Base-by-base conservation (phyloP, 2,329 filamentous ascomycete species). In the Colletotrichum lentis region DNA sequence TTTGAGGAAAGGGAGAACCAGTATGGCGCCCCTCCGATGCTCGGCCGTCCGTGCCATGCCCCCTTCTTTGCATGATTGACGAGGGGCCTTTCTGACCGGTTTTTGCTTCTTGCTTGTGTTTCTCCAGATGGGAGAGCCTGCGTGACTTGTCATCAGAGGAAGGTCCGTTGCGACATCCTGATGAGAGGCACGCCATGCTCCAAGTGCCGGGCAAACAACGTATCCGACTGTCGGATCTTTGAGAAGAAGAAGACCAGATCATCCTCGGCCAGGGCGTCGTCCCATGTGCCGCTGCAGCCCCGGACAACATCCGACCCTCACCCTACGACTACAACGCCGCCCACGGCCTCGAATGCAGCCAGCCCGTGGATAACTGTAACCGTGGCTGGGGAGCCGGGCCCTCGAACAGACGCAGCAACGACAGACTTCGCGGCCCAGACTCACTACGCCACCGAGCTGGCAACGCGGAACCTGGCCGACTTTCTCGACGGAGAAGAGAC, bases 141-240 rank as follows among this genome's bases (percentile, higher is more conserved):
- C 67, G 74, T 82, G 47, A 77, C 80, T 68, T 85, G 83, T 61
- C 83, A 85, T 73, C 80, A 80, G 57, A 80, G 83, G 64, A 85
- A 85, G 73, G 80, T 85, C 57, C 81, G 82, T 69, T 85, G 83
- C 69, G 83, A 85, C 73, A 80, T 84, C 52, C 78, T 82, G 62
- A 71, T 77, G 22, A 80, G 81, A 39, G 83, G 83, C 16, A 71
- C 79, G 1, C 83, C 83, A 0, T 85, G 83, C 71, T 81, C 83
- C 60, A 84, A 84, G 69, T 85, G 83, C 66, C 76, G 76, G 41
- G 75, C 77, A 27, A 79, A 82, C 41, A 76, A 79, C 20, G 79
- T 79, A 61, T 55, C 73, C 16, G 79, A 80, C 62, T 85, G 83
- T 64, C 79, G 76, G 39, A 79, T 84, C 35, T 84, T 84, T 68